Evolutionary conservation across 495 filamentous ascomycete species (phyloP).

Genomic region (Aspergillus sclerotioniger): DNA sequence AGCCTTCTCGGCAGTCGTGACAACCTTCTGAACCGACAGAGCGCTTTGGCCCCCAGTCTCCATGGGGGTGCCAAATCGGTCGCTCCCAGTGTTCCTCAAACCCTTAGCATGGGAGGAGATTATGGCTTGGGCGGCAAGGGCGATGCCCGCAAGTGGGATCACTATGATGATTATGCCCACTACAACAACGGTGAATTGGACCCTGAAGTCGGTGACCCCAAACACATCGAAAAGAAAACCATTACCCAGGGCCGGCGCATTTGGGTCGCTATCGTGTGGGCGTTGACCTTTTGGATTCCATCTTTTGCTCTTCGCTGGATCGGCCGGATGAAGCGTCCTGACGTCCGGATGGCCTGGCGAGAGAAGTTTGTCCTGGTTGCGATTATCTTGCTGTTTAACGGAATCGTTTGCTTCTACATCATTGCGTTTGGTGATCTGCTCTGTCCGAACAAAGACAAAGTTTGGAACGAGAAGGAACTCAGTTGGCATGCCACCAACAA

Average conservation of each 20-base stretch:
- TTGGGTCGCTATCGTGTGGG: slow-evolving; percentile 84
- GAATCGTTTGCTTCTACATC: slow-evolving; percentile 85
- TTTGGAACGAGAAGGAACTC: slow-evolving; percentile 75
- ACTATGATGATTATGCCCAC: slow-evolving; percentile 61
- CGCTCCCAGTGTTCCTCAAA: slow-evolving; percentile 68
- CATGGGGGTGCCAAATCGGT: slow-evolving; percentile 62
- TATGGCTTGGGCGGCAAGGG: slow-evolving; percentile 85
- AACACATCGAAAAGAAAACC: slow-evolving; percentile 69
- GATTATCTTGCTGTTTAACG: slow-evolving; percentile 83
- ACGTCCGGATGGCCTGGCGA: slow-evolving; percentile 95
- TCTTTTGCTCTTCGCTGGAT: slow-evolving; percentile 76
- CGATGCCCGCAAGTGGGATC: slow-evolving; percentile 69
- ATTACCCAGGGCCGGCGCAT: slow-evolving; percentile 61
- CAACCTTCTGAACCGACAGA: slow-evolving; percentile 61
- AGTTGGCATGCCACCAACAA: slow-evolving; percentile 62
- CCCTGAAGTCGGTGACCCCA: slow-evolving; percentile 70
- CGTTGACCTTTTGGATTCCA: slow-evolving; percentile 90
- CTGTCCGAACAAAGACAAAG: slow-evolving; percentile 91
- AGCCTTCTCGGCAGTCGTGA: slow-evolving; percentile 67
- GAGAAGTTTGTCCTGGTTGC: slow-evolving; percentile 85
- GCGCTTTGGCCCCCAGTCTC: slow-evolving; percentile 59
- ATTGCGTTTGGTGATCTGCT: slow-evolving; percentile 78
- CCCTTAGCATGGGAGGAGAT: slow-evolving; percentile 62
- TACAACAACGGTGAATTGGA: slow-evolving; percentile 60
- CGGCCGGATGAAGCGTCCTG: slow-evolving; percentile 95